phyloP scores from a whole-genome alignment of 2,329 filamentous ascomycete genomes.

The Verticillium isaacii region DNA sequence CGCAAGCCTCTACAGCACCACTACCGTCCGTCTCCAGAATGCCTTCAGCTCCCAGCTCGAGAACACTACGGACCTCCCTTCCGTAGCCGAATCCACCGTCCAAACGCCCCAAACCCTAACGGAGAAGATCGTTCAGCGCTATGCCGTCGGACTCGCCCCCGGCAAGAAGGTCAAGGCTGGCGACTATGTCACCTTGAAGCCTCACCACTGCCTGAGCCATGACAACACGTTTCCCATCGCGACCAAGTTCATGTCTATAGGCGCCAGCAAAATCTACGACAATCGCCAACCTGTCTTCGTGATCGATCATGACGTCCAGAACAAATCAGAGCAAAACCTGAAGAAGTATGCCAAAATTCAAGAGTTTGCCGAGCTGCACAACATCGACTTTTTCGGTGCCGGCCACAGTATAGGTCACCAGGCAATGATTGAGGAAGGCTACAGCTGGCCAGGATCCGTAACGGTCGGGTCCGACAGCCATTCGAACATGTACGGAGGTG shows the following conservation, averaged over 20 bases:
- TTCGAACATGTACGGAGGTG: constrained; percentile 77
- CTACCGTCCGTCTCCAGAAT: constrained; percentile 31
- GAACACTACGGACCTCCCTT: constrained; percentile 27
- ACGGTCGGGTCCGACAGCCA: constrained; percentile 77
- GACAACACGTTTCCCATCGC: constrained; percentile 77
- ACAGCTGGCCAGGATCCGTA: constrained; percentile 78
- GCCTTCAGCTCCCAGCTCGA: constrained; percentile 63
- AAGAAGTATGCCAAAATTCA: constrained; percentile 81
- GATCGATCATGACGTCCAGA: constrained; percentile 88
- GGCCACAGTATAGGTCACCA: constrained; percentile 86
- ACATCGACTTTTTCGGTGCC: constrained; percentile 63
- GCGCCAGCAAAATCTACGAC: constrained; percentile 67
- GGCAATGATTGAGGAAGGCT: constrained; percentile 83
- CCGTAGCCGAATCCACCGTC: not conserved
- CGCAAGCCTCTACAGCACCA: constrained; percentile 2
- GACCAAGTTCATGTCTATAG: constrained; percentile 72
- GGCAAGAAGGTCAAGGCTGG: constrained; percentile 73
- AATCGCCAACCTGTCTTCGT: constrained; percentile 68
- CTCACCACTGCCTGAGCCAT: constrained; percentile 78
- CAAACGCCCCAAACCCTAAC: constrained; percentile 71
- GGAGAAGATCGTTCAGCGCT: constrained; percentile 86
- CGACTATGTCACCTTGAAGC: constrained; percentile 79
- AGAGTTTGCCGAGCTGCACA: constrained; percentile 73
- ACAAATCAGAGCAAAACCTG: constrained; percentile 71
- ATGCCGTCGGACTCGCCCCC: constrained; percentile 68